These are phyloP conservation scores for Phanerochaete carnosa DNA, from an alignment of 768 basidiomycete genomes.

Conservation along the genomic window DNA sequence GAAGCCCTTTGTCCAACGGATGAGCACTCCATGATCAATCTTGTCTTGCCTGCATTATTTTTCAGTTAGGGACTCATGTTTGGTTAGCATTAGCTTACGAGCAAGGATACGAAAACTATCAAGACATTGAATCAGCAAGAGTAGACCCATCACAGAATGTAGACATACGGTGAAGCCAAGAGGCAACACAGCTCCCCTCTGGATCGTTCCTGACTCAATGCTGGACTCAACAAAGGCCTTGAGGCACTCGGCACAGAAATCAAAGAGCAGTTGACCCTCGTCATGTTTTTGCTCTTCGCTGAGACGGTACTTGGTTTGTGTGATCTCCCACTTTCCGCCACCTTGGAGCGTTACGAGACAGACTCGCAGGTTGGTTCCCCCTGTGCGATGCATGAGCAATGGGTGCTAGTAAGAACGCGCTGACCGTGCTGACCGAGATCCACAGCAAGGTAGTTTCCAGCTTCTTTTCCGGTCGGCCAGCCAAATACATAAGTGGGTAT, in stretches of 20 bases:
- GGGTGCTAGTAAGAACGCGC: background rate
- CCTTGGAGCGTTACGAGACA: conserved; percentile 93
- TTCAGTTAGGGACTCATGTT: background rate
- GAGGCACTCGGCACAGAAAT: conserved; percentile 95
- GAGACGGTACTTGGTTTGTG: conserved; percentile 95
- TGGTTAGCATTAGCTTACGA: conserved; percentile 44
- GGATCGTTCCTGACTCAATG: conserved; percentile 46
- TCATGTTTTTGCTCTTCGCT: conserved; percentile 98
- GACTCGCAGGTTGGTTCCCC: conserved; percentile 97
- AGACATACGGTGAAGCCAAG: conserved; percentile 90
- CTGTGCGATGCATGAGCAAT: conserved; percentile 32
- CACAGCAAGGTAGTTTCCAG: conserved; percentile 86
- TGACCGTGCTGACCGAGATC: conserved; percentile 66
- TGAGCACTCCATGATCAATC: conserved; percentile 92
- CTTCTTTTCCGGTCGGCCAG: conserved; percentile 89
- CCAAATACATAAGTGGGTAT: conserved; percentile 96
- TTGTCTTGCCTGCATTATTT: conserved; percentile 65
- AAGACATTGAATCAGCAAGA: background rate
- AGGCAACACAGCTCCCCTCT: conserved; percentile 60
- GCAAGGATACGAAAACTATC: conserved; percentile 91
- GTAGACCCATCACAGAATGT: background rate
- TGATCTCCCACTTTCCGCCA: conserved; percentile 94
- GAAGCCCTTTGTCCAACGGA: conserved; percentile 99
- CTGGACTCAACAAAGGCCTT: conserved; percentile 85
- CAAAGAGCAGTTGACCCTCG: conserved; percentile 93